phyloP scores from a whole-genome alignment of 2,329 filamentous ascomycete species.

The Aspergillus japonicus region DNA sequence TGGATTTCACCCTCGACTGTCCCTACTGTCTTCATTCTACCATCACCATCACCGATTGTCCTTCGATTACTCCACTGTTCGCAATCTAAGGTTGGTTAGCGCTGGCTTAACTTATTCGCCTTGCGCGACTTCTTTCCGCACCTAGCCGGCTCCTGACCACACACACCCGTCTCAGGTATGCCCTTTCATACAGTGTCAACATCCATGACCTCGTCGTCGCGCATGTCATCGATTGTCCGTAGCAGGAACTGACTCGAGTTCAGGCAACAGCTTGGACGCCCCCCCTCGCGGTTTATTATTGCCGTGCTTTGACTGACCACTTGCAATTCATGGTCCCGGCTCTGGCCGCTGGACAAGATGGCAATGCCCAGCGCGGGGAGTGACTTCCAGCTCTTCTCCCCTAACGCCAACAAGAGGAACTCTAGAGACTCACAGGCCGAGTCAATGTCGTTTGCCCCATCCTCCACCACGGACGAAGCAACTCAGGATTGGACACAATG shows the following conservation, averaged over 20 bases:
- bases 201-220: neutral
- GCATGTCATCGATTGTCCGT: neutral
- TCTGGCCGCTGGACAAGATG: constrained; percentile 21
- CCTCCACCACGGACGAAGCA: constrained; percentile 25
- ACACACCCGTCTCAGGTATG: constrained; percentile 8
- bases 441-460: constrained; percentile 19
- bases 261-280: neutral
- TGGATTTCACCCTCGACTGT: neutral
- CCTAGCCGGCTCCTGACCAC: constrained; percentile 7
- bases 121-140: constrained; percentile 9
- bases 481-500: constrained; percentile 47
- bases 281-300: neutral
- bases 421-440: constrained; percentile 21
- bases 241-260: neutral
- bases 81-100: neutral
- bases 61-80: neutral
- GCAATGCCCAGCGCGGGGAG: constrained; percentile 28
- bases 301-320: neutral
- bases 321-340: constrained; percentile 19
- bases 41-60: neutral
- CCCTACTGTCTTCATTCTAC: neutral
- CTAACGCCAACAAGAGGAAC: constrained; percentile 20
- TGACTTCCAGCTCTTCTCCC: constrained; percentile 38
- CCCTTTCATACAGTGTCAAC: neutral
- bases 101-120: neutral